Conservation (phyloP, 495 filamentous ascomycete genomes). For the Aspergillus affinis region DNA sequence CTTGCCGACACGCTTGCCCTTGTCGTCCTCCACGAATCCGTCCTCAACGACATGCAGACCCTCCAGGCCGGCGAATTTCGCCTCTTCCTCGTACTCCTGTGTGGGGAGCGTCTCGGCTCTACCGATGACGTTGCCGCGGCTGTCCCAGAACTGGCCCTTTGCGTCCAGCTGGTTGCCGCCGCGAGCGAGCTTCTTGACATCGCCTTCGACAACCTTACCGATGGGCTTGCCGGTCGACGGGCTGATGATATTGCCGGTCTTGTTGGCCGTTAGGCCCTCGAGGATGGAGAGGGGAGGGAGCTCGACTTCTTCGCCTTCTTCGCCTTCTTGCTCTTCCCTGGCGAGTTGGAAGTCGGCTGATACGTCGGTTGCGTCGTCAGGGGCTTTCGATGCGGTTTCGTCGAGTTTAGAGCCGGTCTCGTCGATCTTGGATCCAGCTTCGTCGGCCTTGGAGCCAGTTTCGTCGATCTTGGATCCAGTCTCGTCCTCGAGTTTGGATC, state of each 20-base stretch:
- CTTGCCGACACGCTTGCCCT: conserved; percentile 56
- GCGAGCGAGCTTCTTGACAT: conserved; percentile 57
- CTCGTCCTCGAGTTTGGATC: background rate
- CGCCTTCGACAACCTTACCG: conserved; percentile 60
- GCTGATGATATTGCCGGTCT: conserved; percentile 59
- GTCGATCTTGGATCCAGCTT: background rate
- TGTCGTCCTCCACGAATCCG: conserved; percentile 60
- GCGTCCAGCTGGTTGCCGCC: conserved; percentile 56
- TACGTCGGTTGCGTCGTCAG: conserved; percentile 28
- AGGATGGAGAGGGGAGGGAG: conserved; percentile 58
- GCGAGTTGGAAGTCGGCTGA: background rate
- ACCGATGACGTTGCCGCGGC: conserved; percentile 58
- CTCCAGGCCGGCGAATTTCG: conserved; percentile 64
- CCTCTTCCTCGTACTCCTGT: conserved; percentile 57
- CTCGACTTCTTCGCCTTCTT: conserved; percentile 31
- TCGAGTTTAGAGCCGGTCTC: background rate
- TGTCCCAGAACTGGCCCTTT: conserved; percentile 64
- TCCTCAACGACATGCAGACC: conserved; percentile 59
- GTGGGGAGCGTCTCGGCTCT: conserved; percentile 59
- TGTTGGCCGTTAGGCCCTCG: conserved; percentile 63
- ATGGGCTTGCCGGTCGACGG: conserved; percentile 49
- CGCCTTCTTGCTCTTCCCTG: conserved; percentile 31
- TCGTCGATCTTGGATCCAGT: background rate
- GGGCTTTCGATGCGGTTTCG: background rate
- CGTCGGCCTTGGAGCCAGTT: background rate